Percentiles rank a stretch among this genome's conserved stretches.
phyloP scores from a whole-genome alignment of 495 filamentous ascomycete genomes.

The Gamarada debralockiae region DNA sequence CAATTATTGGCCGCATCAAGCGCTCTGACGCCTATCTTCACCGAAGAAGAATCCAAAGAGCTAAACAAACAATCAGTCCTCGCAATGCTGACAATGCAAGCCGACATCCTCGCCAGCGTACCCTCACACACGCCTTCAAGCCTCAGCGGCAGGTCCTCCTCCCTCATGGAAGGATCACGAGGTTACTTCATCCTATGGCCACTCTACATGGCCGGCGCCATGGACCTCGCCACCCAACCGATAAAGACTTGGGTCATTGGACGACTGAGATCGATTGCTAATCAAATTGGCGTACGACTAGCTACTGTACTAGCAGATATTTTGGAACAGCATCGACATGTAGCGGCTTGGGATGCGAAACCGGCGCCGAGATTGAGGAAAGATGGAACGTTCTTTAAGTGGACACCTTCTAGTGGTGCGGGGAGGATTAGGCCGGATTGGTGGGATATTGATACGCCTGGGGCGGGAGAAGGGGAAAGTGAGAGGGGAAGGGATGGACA shows the following conservation, averaged over 20 bases:
- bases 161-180: conserved; percentile 19
- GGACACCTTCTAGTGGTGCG: no score
- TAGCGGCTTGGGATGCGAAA: conserved; percentile 7
- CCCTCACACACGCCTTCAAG: conserved; percentile 34
- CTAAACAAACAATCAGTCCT: conserved; percentile 1
- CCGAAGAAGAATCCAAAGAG: conserved; percentile 1
- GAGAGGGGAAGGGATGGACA: no score
- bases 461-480: no score
- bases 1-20: conserved; percentile 26
- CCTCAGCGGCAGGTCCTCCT: not conserved
- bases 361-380: not conserved
- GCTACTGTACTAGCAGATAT: conserved; percentile 36
- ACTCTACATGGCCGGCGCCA: conserved; percentile 37
- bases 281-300: conserved; percentile 42
- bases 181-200: conserved; percentile 47
- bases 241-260: conserved; percentile 41
- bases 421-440: no score
- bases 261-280: conserved; percentile 37
- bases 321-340: not conserved
- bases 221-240: conserved; percentile 30
- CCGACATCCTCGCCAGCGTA: conserved; percentile 43
- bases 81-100: conserved; percentile 28
- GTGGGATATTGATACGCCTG: no score
- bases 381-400: no score
- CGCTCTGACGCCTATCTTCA: conserved; percentile 9